Base-by-base conservation (phyloP, 768 basidiomycete genomes). In the Boletellus ananas region DNA sequence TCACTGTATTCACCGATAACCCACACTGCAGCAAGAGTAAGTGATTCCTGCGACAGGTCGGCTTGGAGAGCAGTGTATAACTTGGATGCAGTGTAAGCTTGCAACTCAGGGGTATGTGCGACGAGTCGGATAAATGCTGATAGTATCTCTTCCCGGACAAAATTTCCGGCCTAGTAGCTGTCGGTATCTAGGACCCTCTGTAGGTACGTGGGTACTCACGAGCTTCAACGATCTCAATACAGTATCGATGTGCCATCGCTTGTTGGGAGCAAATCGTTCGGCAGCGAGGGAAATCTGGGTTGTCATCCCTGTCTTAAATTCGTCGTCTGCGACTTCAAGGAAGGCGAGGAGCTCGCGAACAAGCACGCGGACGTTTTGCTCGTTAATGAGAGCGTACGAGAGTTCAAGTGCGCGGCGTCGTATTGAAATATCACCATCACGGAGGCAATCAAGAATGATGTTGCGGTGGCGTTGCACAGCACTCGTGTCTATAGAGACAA, bases 391-490 rank as follows among this genome's bases (percentile, higher is more conserved):
- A 0, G 95, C 94, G 66, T 98, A 99, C 11, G 94, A 96, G 2
- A 99, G 79, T 68, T 98, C 96, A 29, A 99, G 81, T 1, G 96
- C 96, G 49, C 96, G 86, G 38, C 96, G 85, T 31, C 96, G 85
- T 64, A 99, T 99, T 10, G 96, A 99, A 49, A 99, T 97, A 59
- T 98, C 96, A 10, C 95, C 96, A 58, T 99, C 96, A n/a, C 95
- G 86, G 34, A 99, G 74, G 73, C 96, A 99, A 67, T 98, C 95
- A n/a, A 99, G 83, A 57, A 99, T 97, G 58, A 91, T 98, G 68
- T 95, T 94, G 21, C 94, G 88, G 68, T 99, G 96, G 20, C 96
- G 85, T 69, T 97, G 95, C 1, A 99, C 96, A 16, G 96, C 96
- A 68, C 90, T 93, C 11, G 95, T 98, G 69, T 97, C 94, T 77